phyloP scores from a whole-genome alignment of 148 eudicot genomes.

The Polygonum aviculare region DNA sequence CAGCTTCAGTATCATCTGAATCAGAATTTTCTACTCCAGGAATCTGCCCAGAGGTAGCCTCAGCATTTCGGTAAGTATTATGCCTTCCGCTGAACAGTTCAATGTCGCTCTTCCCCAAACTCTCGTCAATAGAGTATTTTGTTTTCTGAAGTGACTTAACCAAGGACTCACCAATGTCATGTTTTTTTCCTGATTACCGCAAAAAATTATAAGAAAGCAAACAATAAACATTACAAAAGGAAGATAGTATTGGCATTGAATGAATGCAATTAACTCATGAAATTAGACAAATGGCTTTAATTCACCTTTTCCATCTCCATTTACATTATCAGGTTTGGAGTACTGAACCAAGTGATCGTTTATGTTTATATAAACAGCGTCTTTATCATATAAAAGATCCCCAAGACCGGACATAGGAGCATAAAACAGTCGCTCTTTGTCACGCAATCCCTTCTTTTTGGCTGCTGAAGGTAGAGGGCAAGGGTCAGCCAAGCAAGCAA shows the following conservation, averaged over 20 bases:
- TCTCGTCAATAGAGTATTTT: conserved; percentile 64
- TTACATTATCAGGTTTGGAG: conserved; percentile 58
- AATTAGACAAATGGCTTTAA: background rate
- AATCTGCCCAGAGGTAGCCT: conserved; percentile 15
- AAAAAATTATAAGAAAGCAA: background rate
- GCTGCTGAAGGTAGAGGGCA: conserved; percentile 98
- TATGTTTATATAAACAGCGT: conserved; percentile 86
- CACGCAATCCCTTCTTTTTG: conserved; percentile 94
- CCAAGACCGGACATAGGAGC: conserved; percentile 99
- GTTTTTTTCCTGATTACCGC: conserved; percentile 39
- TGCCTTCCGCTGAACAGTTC: conserved; percentile 31
- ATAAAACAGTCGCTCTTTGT: conserved; percentile 90
- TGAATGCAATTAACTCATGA: background rate
- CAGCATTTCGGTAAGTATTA: conserved; percentile 13
- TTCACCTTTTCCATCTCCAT: conserved; percentile 20
- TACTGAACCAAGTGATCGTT: conserved; percentile 85
- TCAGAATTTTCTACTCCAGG: conserved; percentile 22
- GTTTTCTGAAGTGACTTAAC: conserved; percentile 78
- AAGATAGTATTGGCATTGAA: background rate
- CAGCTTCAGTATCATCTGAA: conserved; percentile 24
- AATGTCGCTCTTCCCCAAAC: conserved; percentile 62
- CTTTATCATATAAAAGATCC: conserved; percentile 83
- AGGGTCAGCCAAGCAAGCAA: conserved; percentile 76
- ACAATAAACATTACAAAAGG: background rate
- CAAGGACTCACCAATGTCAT: conserved; percentile 70